Base-by-base conservation (phyloP, 2,329 filamentous ascomycete species). In the Colletotrichum sp. region DNA sequence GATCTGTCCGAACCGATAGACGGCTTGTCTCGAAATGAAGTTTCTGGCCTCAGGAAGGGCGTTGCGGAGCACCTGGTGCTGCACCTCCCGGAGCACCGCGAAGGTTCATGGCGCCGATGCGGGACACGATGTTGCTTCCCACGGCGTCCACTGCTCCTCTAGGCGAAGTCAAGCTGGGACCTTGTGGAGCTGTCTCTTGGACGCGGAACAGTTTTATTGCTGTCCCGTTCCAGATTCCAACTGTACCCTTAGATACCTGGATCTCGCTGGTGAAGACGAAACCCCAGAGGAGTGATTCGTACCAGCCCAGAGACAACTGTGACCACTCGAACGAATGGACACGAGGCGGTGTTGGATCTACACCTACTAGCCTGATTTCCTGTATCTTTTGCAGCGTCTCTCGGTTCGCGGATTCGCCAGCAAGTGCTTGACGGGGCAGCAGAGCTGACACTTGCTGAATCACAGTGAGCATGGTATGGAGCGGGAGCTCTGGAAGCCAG, bases 271-370 rank as follows among this genome's bases (percentile, higher is more conserved):
- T 93, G 83, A 98, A 99, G 69, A 98, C 92, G 80, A 98, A 95
- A 18, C 95, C 93, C 97, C 97, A 99, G 12, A 99, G 89, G 15
- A 99, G 89, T 7, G 95, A 96, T 84, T 98, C 95, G 84, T 99
- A 98, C 97, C 97, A 99, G 65, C 96, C 96, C 67, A 99, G 89
- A 1, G 95, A 94, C 39, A 98, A 88, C 1, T 95, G 93, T 5
- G 96, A 96, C 96, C 96, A 99, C 85, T 98, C 95, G 81, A 99
- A 99, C 16, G 95, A 93, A 82, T 98, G 96, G 18, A 97, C 93
- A 36, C 94, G 91, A 68, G 95, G 90, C 1, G 94, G 89, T 2
- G 92, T 92, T 1, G 94, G 91, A 62, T 98, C 95, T 49, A 98
- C 92, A 10, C 92, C 93, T 12, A 92, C 90, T 59, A 98, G 87